Conservation (phyloP, 2,329 filamentous ascomycete species). For the Amylocarpus encephaloides region DNA sequence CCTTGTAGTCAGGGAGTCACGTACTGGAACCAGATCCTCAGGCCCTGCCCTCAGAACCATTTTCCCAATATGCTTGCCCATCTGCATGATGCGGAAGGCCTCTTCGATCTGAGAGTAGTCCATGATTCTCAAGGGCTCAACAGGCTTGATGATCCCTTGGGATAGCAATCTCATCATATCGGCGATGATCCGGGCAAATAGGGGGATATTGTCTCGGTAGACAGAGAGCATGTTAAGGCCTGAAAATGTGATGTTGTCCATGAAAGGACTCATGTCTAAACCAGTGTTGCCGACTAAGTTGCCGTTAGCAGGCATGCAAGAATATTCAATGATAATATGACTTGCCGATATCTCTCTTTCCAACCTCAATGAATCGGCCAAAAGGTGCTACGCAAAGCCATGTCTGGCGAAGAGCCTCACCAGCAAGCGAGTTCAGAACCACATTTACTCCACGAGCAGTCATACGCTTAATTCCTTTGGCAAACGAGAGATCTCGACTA, state of each 20-base stretch:
- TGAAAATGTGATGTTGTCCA: not conserved
- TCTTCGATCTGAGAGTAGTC: constrained; percentile 1
- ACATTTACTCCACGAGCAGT: constrained; percentile 23
- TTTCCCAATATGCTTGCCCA: constrained; percentile 10
- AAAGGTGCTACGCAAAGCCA: constrained; percentile 33
- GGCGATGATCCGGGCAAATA: not conserved
- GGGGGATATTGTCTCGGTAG: not conserved
- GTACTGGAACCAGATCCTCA: not conserved
- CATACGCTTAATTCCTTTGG: constrained; percentile 24
- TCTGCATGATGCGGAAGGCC: constrained; percentile 10
- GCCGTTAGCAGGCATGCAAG: too few species aligned
- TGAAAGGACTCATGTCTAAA: constrained; percentile 13
- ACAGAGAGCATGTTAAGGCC: constrained; percentile 1
- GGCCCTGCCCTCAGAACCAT: not conserved
- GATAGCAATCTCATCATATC: not conserved
- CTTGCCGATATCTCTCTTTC: constrained; percentile 7
- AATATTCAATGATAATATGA: too few species aligned
- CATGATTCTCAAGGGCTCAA: not conserved
- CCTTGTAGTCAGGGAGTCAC: too few species aligned
- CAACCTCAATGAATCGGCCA: constrained; percentile 34
- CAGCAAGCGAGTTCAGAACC: constrained; percentile 24
- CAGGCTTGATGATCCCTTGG: not conserved
- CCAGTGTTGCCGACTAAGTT: not conserved
- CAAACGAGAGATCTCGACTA: constrained; percentile 34
- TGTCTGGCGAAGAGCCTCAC: constrained; percentile 19